Base-by-base conservation (phyloP, 306 rosid genomes). In the Quillaja saponaria region DNA sequence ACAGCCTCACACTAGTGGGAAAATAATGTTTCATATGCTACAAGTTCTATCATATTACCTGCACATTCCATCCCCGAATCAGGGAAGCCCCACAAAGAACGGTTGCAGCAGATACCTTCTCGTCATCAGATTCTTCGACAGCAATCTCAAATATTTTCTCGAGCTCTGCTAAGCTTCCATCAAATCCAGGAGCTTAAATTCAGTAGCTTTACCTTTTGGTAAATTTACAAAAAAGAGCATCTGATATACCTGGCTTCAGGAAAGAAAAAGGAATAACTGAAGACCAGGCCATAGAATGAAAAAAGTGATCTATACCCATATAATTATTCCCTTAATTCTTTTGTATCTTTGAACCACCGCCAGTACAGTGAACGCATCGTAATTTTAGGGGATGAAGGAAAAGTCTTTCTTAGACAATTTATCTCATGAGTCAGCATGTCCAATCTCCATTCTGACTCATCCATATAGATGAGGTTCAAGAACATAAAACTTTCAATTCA, bases 151-250 rank as follows among this genome's bases (percentile, higher is more conserved):
- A 89, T 70, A 85, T 68, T 68, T 87, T 94, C 85, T 94, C 87
- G 75, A 94, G 84, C 53, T 94, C 99, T 87, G 99, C 95, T 80
- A 94, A 89, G 85, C 99, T 89, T 94, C 96, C 99, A 94, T 89
- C 82, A 87, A 94, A 94, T 69, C 95, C 95, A 94, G 84, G 91
- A 94, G 97, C 86, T 80, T 92, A 94, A 84, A 81, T 87, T 94
- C 96, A 90, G 92, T 90, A 69, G 94, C 85, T 81, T 89, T 86
- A 82, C 80, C 83, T 78, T 84, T 84, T 84, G 84, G 76, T 71
- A 73, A 84, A 83, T 84, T 80, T 78, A 84, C 82, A 83, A 90
- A 85, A 86, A 88, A 88, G 86, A 86, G 87, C 91, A 92, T 89
- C 86, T 82, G 83, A 88, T 78, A 84, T 68, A 80, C 94, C 96